Evolutionary conservation across 2,329 filamentous ascomycete species (phyloP).

Genomic region (Sarocladium brachiariae): DNA sequence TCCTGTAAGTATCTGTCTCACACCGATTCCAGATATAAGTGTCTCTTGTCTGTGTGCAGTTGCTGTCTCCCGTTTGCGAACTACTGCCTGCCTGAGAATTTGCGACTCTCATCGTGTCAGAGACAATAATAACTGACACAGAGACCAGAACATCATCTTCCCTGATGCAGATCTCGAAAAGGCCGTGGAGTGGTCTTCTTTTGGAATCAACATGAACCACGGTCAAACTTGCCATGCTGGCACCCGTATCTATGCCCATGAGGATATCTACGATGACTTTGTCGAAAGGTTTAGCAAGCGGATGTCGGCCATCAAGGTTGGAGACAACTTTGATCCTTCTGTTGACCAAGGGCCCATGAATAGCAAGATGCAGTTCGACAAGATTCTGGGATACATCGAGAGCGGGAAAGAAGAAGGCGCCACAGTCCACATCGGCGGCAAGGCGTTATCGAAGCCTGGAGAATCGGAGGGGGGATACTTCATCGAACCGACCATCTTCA

Average conservation of each 20-base stretch:
- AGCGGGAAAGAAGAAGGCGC: neutral
- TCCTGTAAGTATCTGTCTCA: no score
- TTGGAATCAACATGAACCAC: constrained; percentile 28
- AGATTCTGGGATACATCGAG: neutral
- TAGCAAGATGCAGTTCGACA: neutral
- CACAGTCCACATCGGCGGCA: neutral
- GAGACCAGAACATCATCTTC: neutral
- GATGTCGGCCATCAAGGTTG: constrained; percentile 38
- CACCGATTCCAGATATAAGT: no score
- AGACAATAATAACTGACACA: no score
- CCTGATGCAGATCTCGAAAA: neutral
- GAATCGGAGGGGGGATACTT: constrained; percentile 23
- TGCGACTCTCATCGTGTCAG: no score
- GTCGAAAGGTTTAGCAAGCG: constrained; percentile 49
- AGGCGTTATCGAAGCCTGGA: constrained; percentile 8
- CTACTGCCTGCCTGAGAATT: no score
- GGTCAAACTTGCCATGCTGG: constrained; percentile 52
- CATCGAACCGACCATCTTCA: constrained; percentile 20
- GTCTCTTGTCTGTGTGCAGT: no score
- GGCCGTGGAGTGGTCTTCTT: neutral
- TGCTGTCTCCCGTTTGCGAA: no score
- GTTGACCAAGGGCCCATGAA: constrained; percentile 21
- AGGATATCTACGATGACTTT: constrained; percentile 40
- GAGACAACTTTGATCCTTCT: constrained; percentile 12
- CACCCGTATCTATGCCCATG: constrained; percentile 26